These are phyloP conservation scores for Exophiala bonariae DNA, from an alignment of 2,329 filamentous ascomycete species.

Conservation along the genomic window DNA sequence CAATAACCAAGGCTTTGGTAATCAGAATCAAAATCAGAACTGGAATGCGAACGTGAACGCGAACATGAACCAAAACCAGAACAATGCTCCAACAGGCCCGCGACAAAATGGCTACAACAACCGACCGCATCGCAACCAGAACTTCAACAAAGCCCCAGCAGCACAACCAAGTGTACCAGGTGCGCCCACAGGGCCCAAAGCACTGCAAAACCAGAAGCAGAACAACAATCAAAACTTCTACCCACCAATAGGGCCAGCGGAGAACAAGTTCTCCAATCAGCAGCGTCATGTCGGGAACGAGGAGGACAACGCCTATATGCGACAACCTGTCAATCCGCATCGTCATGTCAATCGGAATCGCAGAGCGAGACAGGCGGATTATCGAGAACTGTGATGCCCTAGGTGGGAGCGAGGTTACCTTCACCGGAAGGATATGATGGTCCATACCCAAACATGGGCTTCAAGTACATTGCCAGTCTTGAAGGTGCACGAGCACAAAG, in stretches of 20 bases:
- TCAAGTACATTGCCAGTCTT: too few relatives aligned
- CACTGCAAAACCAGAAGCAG: slow-evolving; percentile 14
- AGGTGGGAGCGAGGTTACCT: too few relatives aligned
- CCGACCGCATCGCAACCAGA: slow-evolving; percentile 14
- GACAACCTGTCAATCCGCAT: slow-evolving; percentile 93
- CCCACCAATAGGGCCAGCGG: slow-evolving; percentile 18
- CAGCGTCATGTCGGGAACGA: slow-evolving; percentile 59
- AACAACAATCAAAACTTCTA: slow-evolving; percentile 18
- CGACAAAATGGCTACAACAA: slow-evolving; percentile 32
- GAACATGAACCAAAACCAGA: slow-evolving; percentile 28
- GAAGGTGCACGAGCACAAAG: too few relatives aligned
- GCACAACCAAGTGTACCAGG: slow-evolving; percentile 30
- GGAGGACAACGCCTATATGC: slow-evolving; percentile 90
- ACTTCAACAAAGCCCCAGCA: slow-evolving; percentile 24
- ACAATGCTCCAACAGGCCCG: slow-evolving; percentile 30
- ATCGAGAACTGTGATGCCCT: slow-evolving; percentile 67
- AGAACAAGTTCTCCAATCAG: slow-evolving; percentile 56
- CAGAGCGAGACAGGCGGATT: slow-evolving; percentile 79
- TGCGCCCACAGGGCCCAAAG: slow-evolving; percentile 27
- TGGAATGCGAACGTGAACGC: slow-evolving; percentile 33
- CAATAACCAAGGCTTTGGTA: slow-evolving; percentile 34
- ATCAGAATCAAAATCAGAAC: slow-evolving; percentile 29
- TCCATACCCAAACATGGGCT: too few relatives aligned
- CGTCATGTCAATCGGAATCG: slow-evolving; percentile 80
- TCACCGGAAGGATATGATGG: too few relatives aligned